Base-by-base conservation (phyloP, 441 rosid genomes). In the Populus tomentosa region DNA sequence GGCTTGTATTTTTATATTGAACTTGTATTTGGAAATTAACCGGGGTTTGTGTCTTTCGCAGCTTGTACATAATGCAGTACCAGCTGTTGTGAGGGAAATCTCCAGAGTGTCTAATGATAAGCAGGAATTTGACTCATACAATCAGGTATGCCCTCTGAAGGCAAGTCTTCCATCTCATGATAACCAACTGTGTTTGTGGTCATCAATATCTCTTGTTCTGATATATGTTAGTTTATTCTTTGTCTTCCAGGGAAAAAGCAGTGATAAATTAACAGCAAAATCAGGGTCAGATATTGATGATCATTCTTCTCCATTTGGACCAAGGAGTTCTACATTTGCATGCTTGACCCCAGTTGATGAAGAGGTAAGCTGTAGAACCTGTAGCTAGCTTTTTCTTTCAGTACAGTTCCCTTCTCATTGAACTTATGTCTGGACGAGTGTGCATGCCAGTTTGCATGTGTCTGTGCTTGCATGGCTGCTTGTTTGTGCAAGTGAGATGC, bases 31-130 rank as follows among this genome's bases (percentile, higher is more conserved):
- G 76, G 50, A 76, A 46, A 80, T 79, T 81, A 77, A 79, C 72
- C 18, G 65, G 6, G 72, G 75, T 67, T 42, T 80, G 30, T 36
- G 68, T 59, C 73, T 46, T 79, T 81, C 30, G 71, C 80, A 95
- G 99, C 87, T 92, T 78, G 94, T 94, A 77, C 82, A 79, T 83
- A 88, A 86, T 63, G 89, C 79, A 61, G 97, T 86, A 71, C 91
- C 91, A 75, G 83, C 90, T 28, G 82, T 85, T 81, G 87, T 89
- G 80, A 83, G 91, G 84, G 92, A 92, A 78, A 85, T 88, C 65
- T 86, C 91, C 38, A 82, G 93, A 82, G 85, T 87, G 66, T 84
- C 90, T 10, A 75, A 74, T 80, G 86, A 88, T 79, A 86, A 80
- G 23, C 88, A 86, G 72, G 84, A 86, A 74, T 83, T 71, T 72